Conservation (phyloP, 2,329 filamentous ascomycete species). For the Chlorencoelia australis region DNA sequence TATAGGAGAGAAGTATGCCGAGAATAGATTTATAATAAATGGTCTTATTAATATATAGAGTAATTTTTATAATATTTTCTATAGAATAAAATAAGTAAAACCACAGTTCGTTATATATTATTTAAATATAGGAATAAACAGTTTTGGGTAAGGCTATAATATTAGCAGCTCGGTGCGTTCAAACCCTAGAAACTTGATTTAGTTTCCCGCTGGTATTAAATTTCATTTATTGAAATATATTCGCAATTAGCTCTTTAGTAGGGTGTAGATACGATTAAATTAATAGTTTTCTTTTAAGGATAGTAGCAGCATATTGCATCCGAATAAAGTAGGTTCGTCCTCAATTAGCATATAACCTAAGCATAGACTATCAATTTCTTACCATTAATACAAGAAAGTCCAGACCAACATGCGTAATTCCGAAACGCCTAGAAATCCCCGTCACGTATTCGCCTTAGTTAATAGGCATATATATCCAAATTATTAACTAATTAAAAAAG, state of each 20-base stretch:
- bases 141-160: constrained; percentile 1
- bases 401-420: background rate
- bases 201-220: background rate
- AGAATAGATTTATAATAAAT: constrained; percentile 2
- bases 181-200: constrained; percentile 2
- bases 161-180: background rate
- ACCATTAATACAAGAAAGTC: constrained; percentile 1
- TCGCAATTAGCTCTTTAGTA: background rate
- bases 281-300: background rate
- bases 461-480: constrained; percentile 4
- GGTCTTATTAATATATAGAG: constrained; percentile 2
- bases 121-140: constrained; percentile 1
- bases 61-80: constrained; percentile 2
- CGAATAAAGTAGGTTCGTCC: background rate
- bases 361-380: constrained; percentile 1
- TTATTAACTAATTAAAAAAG: background rate
- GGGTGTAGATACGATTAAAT: background rate
- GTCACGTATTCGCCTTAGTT: constrained; percentile 1
- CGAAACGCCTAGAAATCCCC: background rate
- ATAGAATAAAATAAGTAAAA: constrained; percentile 5
- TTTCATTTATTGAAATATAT: constrained; percentile 2
- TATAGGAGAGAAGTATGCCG: constrained; percentile 3
- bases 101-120: constrained; percentile 2
- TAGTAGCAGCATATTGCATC: background rate
- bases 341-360: background rate